Evolutionary conservation across 345 rosid species (phyloP).

Genomic region (Cardamine resedifolia): DNA sequence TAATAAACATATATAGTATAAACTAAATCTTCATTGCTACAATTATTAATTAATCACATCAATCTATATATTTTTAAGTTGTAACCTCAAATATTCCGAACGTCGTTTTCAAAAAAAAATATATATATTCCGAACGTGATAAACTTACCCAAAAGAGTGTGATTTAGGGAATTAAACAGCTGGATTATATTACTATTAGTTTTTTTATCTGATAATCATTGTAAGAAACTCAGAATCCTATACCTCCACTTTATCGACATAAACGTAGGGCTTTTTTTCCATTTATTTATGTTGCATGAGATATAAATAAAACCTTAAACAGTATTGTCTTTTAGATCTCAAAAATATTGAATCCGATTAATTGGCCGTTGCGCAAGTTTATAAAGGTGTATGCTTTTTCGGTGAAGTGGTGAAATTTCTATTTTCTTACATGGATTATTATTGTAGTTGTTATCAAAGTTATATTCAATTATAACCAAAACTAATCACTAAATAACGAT

Average conservation of each 20-base stretch:
- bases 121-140: too few relatives aligned
- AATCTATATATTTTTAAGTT: not conserved
- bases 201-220: not conserved
- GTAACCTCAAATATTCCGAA: not conserved
- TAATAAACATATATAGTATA: not conserved
- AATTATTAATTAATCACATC: not conserved
- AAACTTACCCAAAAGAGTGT: conserved; percentile 12
- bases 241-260: conserved; percentile 12
- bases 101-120: too few relatives aligned
- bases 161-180: conserved; percentile 10
- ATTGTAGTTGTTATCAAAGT: not conserved
- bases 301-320: conserved; percentile 17
- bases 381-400: conserved; percentile 1
- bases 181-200: not conserved
- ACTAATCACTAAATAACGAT: not conserved
- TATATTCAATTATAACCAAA: not conserved
- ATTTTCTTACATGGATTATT: not conserved
- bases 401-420: not conserved
- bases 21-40: not conserved
- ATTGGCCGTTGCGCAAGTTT: conserved; percentile 2
- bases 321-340: conserved; percentile 8
- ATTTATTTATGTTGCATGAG: not conserved
- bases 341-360: conserved; percentile 7
- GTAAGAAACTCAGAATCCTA: not conserved
- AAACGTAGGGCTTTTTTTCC: not conserved